These are phyloP conservation scores for Sordariomycetes sp. DNA, from an alignment of 2,329 filamentous ascomycete species.

Conservation along the genomic window DNA sequence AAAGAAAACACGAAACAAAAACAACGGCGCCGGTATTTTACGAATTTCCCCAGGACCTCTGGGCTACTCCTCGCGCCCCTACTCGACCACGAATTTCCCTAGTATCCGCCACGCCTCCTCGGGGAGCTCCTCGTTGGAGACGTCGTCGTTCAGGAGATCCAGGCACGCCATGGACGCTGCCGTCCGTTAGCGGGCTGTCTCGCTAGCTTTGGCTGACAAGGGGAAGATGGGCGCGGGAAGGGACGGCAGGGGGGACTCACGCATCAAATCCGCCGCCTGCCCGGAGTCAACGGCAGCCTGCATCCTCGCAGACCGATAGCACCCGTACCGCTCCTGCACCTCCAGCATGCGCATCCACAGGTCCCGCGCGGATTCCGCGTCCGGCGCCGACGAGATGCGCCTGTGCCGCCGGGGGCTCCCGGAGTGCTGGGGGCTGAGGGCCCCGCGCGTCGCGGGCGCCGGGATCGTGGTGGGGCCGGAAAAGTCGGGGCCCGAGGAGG, in stretches of 20 bases:
- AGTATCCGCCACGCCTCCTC: slow-evolving; percentile 3
- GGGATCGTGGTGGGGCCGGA: not conserved
- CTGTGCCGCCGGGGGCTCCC: not conserved
- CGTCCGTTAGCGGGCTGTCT: not conserved
- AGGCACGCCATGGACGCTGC: slow-evolving; percentile 1
- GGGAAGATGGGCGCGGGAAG: too few species aligned
- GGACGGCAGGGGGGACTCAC: slow-evolving; percentile 18
- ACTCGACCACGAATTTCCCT: slow-evolving; percentile 1
- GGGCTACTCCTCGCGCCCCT: not conserved
- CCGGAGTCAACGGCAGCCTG: slow-evolving; percentile 29
- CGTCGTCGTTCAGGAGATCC: slow-evolving; percentile 2
- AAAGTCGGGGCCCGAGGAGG: not conserved
- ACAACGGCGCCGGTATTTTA: not conserved
- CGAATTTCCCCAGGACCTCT: not conserved
- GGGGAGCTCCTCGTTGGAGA: not conserved
- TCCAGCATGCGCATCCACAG: slow-evolving; percentile 35
- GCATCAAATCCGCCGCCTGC: slow-evolving; percentile 24
- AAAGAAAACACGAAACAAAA: not conserved
- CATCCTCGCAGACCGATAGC: slow-evolving; percentile 35
- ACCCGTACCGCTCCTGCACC: slow-evolving; percentile 30
- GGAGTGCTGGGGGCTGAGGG: not conserved
- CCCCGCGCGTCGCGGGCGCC: not conserved
- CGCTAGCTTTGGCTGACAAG: not conserved
- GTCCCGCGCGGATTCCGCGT: slow-evolving; percentile 9
- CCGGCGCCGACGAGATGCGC: slow-evolving; percentile 2